Evolutionary conservation across 225 moss, liverwort and hornwort species (phyloP).

Genomic region (Climacium dendroides): DNA sequence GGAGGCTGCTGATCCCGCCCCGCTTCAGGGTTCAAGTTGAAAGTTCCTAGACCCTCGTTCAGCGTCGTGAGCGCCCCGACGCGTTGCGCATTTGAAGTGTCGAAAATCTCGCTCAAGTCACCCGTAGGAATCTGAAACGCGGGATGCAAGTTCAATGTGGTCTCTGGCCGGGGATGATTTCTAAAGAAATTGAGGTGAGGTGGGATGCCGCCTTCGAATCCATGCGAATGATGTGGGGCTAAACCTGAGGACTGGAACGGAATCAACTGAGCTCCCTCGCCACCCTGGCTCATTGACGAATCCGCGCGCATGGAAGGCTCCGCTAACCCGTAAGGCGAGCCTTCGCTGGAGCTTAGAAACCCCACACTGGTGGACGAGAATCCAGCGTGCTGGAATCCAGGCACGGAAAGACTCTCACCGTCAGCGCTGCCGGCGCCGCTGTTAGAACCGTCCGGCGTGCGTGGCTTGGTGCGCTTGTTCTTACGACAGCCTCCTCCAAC

Average conservation of each 20-base stretch:
- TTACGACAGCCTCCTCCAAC: slow-evolving; percentile 49
- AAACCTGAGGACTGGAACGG: slow-evolving; percentile 17
- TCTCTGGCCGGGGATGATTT: slow-evolving; percentile 4
- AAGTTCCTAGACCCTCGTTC: slow-evolving; percentile 30
- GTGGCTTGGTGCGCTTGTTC: slow-evolving; percentile 43
- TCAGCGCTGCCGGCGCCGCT: slow-evolving; percentile 10
- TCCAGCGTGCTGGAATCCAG: slow-evolving; percentile 15
- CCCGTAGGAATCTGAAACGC: slow-evolving; percentile 25
- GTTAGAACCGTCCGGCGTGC: slow-evolving; percentile 11
- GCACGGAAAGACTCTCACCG: slow-evolving; percentile 12
- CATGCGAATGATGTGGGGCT: not conserved
- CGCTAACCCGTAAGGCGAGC: slow-evolving; percentile 5
- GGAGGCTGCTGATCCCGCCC: slow-evolving; percentile 8
- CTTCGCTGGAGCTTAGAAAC: slow-evolving; percentile 25
- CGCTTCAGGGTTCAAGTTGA: slow-evolving; percentile 14
- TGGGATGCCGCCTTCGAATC: slow-evolving; percentile 26
- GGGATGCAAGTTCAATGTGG: slow-evolving; percentile 21
- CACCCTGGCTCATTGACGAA: slow-evolving; percentile 18
- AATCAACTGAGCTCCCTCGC: slow-evolving; percentile 5
- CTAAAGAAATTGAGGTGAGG: slow-evolving; percentile 29
- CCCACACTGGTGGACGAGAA: slow-evolving; percentile 22
- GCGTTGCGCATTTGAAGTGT: slow-evolving; percentile 7
- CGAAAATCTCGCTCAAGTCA: slow-evolving; percentile 42
- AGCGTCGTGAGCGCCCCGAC: slow-evolving; percentile 22
- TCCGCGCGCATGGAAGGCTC: slow-evolving; percentile 26